A percentile compares a stretch with the other conserved stretches of the same genome.
Conservation (phyloP, 257 asterid genomes). For the Nemophila menziesii region DNA sequence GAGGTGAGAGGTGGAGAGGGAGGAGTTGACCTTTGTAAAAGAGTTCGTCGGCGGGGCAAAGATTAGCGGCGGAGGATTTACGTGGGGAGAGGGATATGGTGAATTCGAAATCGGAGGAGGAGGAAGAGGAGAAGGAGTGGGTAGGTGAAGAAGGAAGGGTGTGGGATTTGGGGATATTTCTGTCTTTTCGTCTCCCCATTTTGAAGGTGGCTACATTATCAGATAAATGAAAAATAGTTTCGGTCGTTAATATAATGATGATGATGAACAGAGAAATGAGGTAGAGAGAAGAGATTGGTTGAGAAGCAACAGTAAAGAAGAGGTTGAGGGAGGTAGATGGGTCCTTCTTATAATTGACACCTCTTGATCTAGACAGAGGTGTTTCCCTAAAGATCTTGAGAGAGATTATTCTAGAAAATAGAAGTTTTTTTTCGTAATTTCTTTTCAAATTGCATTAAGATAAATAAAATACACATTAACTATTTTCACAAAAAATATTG, state of each 20-base stretch:
- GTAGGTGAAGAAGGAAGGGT: constrained; percentile 88
- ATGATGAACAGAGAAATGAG: constrained; percentile 7
- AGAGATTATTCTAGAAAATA: no score
- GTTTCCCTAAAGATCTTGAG: no score
- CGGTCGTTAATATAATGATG: not conserved
- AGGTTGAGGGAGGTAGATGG: constrained; percentile 10
- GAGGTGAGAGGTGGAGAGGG: constrained; percentile 76
- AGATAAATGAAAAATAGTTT: not conserved
- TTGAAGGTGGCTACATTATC: constrained; percentile 16
- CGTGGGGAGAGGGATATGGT: constrained; percentile 57
- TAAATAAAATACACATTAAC: no score
- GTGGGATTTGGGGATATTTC: constrained; percentile 35
- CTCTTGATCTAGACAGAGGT: constrained; percentile 13
- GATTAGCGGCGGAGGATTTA: constrained; percentile 39
- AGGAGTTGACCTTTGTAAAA: constrained; percentile 86
- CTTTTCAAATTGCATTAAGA: no score
- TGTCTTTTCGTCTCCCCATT: constrained; percentile 52
- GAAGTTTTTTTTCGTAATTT: no score
- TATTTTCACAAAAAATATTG: no score
- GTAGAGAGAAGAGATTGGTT: constrained; percentile 7
- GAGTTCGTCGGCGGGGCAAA: constrained; percentile 88
- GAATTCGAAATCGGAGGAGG: constrained; percentile 81
- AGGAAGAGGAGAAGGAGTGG: constrained; percentile 40
- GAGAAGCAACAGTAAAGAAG: constrained; percentile 4
- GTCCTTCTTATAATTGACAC: constrained; percentile 16